Conservation (phyloP, 140 eudicot species). For the Flaveria floridana region DNA sequence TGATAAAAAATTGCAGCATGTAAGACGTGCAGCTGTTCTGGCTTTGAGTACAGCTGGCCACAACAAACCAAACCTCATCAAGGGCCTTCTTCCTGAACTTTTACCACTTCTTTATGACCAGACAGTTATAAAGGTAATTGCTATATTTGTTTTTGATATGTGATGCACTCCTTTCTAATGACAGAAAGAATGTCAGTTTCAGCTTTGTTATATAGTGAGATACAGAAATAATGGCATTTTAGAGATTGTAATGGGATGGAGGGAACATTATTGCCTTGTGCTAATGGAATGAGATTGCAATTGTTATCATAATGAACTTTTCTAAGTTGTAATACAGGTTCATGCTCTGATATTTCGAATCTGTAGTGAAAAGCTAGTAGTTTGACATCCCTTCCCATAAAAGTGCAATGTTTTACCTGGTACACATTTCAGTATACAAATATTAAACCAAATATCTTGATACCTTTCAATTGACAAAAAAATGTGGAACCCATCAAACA, state of each 20-base stretch:
- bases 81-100: slow-evolving; percentile 82
- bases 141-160: slow-evolving; percentile 4
- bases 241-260: neutral
- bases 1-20: slow-evolving; percentile 64
- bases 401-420: neutral
- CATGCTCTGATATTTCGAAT: too few species aligned
- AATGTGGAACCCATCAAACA: too few species aligned
- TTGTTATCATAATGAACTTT: neutral
- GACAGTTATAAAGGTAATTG: slow-evolving; percentile 79
- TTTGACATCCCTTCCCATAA: neutral
- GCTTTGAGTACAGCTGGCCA: slow-evolving; percentile 98
- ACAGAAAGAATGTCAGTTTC: slow-evolving; percentile 2
- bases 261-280: neutral
- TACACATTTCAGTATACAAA: too few species aligned
- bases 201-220: neutral
- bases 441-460: too few species aligned
- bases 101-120: slow-evolving; percentile 96
- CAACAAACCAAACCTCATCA: slow-evolving; percentile 91
- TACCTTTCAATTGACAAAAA: too few species aligned
- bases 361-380: too few species aligned
- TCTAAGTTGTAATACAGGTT: neutral
- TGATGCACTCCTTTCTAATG: neutral
- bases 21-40: slow-evolving; percentile 98
- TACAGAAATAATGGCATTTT: neutral
- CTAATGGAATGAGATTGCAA: neutral